Evolutionary conservation across 768 basidiomycete genomes (phyloP), one percentile per base, ranked within the genome.

Genomic region (Mycena vitilis): DNA sequence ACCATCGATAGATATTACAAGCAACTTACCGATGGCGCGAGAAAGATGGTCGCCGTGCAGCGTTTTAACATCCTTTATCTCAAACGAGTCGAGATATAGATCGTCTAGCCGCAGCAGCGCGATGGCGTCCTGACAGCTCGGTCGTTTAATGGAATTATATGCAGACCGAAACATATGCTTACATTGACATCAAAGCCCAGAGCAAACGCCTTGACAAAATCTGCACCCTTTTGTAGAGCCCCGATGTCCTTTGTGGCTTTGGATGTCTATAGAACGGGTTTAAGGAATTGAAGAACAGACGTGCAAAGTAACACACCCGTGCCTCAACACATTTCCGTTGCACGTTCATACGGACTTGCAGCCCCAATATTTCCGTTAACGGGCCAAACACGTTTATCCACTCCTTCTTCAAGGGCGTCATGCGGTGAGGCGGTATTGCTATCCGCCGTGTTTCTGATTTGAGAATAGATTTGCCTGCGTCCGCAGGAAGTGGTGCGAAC

Each of bases 41-140:
- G 96, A 95, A 11, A 99, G 84, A 79, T 99, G 98, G 75, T 99
- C 98, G 2, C 98, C 98, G 68, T 98, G 96, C 9, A 99, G 86
- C 0, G 95, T 97, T 82, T 99, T 99, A 60, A 99, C 96, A 73
- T 99, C 98, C 79, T 99, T 99, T 79, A 99, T 97, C 80, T 99
- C 98, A 75, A 98, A 98, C 4, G 96, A 96, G 75, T 99, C 98
- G 53, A 99, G 92, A 78, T 99, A 99, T 16, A 99, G 87, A 77
- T 99, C 98, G 76, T 99, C 98, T 74, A 99, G 79, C 69, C 98
- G 89, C 40, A 99, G 87, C 30, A 99, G 89, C 7, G 98, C 98
- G 71, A 99, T 94, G 7, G 97, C 91, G 73, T 99, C 98, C 95
- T 98, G 55, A 53, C 36, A 15, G 48, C 37, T 56, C 5, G 22